These are phyloP conservation scores for Xerocomus spinulosus DNA, from an alignment of 768 basidiomycete genomes.

Conservation along the genomic window DNA sequence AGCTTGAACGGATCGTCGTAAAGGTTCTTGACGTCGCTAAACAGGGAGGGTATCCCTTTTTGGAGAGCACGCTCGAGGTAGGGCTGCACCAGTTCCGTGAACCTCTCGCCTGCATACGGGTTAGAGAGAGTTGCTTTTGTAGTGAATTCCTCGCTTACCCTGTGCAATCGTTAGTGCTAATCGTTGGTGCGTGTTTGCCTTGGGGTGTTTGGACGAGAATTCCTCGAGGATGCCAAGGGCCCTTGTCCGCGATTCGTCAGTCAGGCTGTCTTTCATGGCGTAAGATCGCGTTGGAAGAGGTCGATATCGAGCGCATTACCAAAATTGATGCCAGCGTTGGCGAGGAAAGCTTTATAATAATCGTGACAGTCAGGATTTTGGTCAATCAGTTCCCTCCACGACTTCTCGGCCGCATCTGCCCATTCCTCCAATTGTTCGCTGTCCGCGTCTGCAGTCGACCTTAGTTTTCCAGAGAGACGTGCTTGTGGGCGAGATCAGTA, in stretches of 20 bases:
- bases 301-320: constrained; percentile 39
- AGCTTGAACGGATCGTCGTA: constrained; percentile 67
- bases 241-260: constrained; percentile 47
- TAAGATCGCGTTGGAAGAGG: constrained; percentile 11
- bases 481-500: constrained; percentile 42
- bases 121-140: neutral
- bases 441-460: constrained; percentile 7
- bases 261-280: constrained; percentile 33
- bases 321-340: constrained; percentile 58
- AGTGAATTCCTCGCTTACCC: constrained; percentile 31
- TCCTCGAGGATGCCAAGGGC: constrained; percentile 56
- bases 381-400: constrained; percentile 77
- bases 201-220: constrained; percentile 59
- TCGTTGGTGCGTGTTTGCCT: constrained; percentile 66
- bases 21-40: constrained; percentile 85
- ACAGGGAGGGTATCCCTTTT: constrained; percentile 90
- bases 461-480: constrained; percentile 65
- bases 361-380: constrained; percentile 80
- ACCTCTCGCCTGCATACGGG: constrained; percentile 50
- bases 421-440: constrained; percentile 28
- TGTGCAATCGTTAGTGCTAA: constrained; percentile 65
- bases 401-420: constrained; percentile 68
- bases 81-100: constrained; percentile 54
- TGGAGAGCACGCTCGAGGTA: constrained; percentile 70
- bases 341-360: constrained; percentile 74